Percentiles rank a stretch among this genome's conserved stretches.
phyloP scores from a whole-genome alignment of 2,329 filamentous ascomycete genomes.

The Aspergillus ibericus region DNA sequence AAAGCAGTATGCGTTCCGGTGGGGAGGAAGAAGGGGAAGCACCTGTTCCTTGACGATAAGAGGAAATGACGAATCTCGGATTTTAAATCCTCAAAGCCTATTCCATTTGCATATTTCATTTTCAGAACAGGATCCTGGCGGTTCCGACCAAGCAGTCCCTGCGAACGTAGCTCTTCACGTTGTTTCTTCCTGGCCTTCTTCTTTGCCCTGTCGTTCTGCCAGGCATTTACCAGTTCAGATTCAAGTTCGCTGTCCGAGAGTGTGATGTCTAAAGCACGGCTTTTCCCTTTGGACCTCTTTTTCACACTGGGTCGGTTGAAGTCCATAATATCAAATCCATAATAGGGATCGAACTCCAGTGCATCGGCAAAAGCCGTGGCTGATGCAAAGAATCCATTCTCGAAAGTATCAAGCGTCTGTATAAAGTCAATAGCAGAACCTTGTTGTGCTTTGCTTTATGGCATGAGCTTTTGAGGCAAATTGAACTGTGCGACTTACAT shows the following conservation, averaged over 20 bases:
- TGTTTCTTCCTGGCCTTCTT: constrained; percentile 70
- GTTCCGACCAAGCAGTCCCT: constrained; percentile 63
- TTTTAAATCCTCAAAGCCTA: constrained; percentile 69
- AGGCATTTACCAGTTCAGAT: constrained; percentile 57
- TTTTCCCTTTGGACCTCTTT: constrained; percentile 64
- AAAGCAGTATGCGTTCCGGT: not conserved
- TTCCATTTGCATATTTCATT: constrained; percentile 70
- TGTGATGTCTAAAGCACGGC: constrained; percentile 54
- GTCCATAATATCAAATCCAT: constrained; percentile 83
- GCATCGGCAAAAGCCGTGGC: constrained; percentile 59
- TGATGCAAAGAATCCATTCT: constrained; percentile 47
- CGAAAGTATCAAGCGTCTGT: not conserved
- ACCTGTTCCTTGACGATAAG: constrained; percentile 62
- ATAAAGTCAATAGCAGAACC: not conserved
- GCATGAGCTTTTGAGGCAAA: too few species aligned
- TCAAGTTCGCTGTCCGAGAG: constrained; percentile 69
- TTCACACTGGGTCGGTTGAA: constrained; percentile 69
- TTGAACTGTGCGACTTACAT: not conserved
- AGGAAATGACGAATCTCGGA: constrained; percentile 73
- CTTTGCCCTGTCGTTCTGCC: constrained; percentile 67
- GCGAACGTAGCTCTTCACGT: constrained; percentile 66
- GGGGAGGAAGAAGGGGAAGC: constrained; percentile 31
- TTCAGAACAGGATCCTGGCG: constrained; percentile 60
- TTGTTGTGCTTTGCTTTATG: not conserved
- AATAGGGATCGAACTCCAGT: constrained; percentile 60